Evolutionary conservation across 345 rosid species (phyloP).

Genomic region (Corchorus olitorius): DNA sequence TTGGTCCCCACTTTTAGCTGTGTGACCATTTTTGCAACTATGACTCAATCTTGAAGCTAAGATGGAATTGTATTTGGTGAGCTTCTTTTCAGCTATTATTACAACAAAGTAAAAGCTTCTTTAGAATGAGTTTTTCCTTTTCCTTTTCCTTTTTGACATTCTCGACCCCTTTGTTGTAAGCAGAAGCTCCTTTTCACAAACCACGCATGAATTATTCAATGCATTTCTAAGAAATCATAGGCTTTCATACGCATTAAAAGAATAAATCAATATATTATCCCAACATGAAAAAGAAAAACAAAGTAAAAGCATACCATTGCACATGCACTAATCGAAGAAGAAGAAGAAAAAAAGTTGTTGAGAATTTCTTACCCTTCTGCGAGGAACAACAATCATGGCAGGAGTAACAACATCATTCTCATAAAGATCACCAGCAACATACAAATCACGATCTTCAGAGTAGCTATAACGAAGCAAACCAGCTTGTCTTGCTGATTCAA

Average conservation of each 20-base stretch:
- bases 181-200: slow-evolving; percentile 25
- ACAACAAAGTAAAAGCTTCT: not conserved
- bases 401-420: slow-evolving; percentile 79
- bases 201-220: not conserved
- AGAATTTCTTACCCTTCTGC: slow-evolving; percentile 51
- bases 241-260: not conserved
- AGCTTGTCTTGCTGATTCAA: slow-evolving; percentile 73
- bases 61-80: not conserved
- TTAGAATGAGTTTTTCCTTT: not conserved
- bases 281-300: not conserved
- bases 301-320: not conserved
- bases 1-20: not conserved
- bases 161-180: not conserved
- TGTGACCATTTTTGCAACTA: not conserved
- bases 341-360: not conserved
- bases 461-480: slow-evolving; percentile 71
- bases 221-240: not conserved
- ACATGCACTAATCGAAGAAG: not conserved
- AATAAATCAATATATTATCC: not conserved
- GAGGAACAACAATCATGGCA: slow-evolving; percentile 90
- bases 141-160: slow-evolving; percentile 7
- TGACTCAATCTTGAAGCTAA: not conserved
- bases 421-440: slow-evolving; percentile 89
- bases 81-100: not conserved
- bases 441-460: slow-evolving; percentile 79